Evolutionary conservation across 495 filamentous ascomycete species (phyloP), one percentile per base, ranked within the genome.

Genomic region (Stereocaulon alpinum): DNA sequence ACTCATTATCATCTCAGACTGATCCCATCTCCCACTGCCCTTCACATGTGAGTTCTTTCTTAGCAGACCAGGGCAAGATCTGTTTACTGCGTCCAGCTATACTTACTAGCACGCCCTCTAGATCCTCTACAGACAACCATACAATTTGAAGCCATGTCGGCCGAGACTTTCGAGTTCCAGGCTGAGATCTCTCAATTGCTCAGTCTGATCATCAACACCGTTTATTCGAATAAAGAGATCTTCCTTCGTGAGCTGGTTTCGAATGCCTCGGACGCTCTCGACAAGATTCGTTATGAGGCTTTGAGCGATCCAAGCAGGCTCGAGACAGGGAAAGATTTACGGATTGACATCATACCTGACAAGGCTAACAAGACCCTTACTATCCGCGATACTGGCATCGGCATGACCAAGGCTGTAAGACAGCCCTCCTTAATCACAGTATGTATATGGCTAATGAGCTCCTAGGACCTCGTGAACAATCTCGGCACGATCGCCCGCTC

Each of bases 101-200:
- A 3, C 17, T 22, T 7, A 37, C 22, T 15, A 0, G 24, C 42
- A 44, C 20, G 22, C 34, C 24, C 1, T n/a, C 41, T 3, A 4
- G 20, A 11, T 14, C 6, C 18, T 43, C 22, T 24, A 45, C 12
- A 45, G 11, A 20, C 3, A 7, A 49, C 4, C 34, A 32, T 20
- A 22, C 43, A 24, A 24, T 24, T 3, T 29, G 18, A 30, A 40
- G n/a, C 22, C 30, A 57, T 57, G 55, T 1, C 55, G 12, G 29
- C n/a, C n/a, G 44, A 58, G 17, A 42, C 14, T 11, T 96, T 96
- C 80, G 91, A 96, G 85, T 98, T 98, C 81, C 93, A 98, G 85
- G 92, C 93, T 84, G 93, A 98, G 86, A 97, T 97, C 75, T 95
- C 90, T 85, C 93, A 98, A 89, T 88, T 98, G 56, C 87, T 98